Percentiles rank a stretch among this genome's conserved stretches.
These are phyloP conservation scores for Sutorius eximius DNA, from an alignment of 1,284 basidiomycete species.

Conservation along the genomic window DNA sequence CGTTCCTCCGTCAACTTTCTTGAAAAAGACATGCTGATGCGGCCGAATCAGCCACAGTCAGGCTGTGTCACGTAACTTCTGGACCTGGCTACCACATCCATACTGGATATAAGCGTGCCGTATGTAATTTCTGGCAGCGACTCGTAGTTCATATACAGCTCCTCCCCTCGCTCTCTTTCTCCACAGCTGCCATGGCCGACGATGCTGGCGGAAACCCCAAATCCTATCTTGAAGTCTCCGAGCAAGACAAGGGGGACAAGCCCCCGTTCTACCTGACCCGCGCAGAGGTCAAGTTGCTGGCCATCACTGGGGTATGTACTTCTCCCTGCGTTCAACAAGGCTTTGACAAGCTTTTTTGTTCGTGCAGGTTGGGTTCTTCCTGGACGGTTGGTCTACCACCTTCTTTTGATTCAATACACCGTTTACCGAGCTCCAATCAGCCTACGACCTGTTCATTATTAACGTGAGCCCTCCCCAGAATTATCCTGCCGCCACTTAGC, in stretches of 20 bases:
- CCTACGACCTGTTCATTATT: conserved; percentile 78
- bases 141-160: neutral
- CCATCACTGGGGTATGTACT: conserved; percentile 56
- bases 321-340: neutral
- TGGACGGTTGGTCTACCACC: conserved; percentile 50
- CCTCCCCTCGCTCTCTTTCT: neutral
- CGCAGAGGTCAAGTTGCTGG: conserved; percentile 56
- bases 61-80: conserved; percentile 18
- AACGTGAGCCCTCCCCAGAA: conserved; percentile 47
- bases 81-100: neutral
- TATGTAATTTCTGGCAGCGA: neutral
- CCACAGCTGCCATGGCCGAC: conserved; percentile 13
- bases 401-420: neutral
- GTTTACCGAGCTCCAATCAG: conserved; percentile 33
- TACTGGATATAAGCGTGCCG: conserved; percentile 18
- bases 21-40: neutral
- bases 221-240: conserved; percentile 45
- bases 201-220: neutral
- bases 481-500: neutral
- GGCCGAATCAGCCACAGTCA: neutral
- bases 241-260: conserved; percentile 41
- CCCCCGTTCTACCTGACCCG: conserved; percentile 48
- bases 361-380: conserved; percentile 63
- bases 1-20: conserved; percentile 15
- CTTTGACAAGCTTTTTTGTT: conserved; percentile 6